Evolutionary conservation across 2,329 filamentous ascomycete genomes (phyloP).

Genomic region (Monilinia laxa): DNA sequence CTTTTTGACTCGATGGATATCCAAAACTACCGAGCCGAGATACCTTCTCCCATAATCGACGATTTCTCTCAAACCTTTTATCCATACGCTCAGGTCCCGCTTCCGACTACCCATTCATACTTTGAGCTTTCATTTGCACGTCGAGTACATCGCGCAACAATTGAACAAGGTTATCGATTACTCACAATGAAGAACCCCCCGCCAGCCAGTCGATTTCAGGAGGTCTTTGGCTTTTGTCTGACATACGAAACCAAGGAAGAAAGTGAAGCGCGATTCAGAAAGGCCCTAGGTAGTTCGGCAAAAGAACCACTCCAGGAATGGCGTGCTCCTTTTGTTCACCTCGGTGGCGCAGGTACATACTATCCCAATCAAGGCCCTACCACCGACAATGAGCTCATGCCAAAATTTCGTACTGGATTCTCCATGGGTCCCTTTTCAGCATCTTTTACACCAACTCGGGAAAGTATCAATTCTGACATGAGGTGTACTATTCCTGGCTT

Average conservation of each 20-base stretch:
- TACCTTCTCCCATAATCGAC: constrained; percentile 35
- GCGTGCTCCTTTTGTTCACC: constrained; percentile 60
- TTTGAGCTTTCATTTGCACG: constrained; percentile 69
- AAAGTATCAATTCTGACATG: constrained; percentile 50
- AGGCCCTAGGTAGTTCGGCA: constrained; percentile 23
- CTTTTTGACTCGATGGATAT: constrained; percentile 43
- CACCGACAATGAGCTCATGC: constrained; percentile 32
- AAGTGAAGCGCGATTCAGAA: constrained; percentile 47
- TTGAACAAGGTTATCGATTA: constrained; percentile 63
- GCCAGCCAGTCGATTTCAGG: constrained; percentile 49
- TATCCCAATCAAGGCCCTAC: constrained; percentile 45
- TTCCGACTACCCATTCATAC: constrained; percentile 57
- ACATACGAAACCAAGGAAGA: constrained; percentile 55
- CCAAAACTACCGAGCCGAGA: constrained; percentile 35
- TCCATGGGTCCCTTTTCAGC: constrained; percentile 52
- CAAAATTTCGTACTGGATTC: constrained; percentile 41
- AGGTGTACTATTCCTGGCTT: constrained; percentile 59
- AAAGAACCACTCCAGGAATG: constrained; percentile 56
- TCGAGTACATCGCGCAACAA: constrained; percentile 63
- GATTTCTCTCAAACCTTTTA: constrained; percentile 34
- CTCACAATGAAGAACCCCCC: constrained; percentile 52
- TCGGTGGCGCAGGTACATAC: constrained; percentile 69
- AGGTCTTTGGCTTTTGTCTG: constrained; percentile 68
- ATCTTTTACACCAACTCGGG: constrained; percentile 44
- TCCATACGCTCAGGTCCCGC: constrained; percentile 42